Evolutionary conservation across 2,329 filamentous ascomycete species (phyloP), one percentile per base, ranked within the genome.

Genomic region (Ascocoryne sarcoides): DNA sequence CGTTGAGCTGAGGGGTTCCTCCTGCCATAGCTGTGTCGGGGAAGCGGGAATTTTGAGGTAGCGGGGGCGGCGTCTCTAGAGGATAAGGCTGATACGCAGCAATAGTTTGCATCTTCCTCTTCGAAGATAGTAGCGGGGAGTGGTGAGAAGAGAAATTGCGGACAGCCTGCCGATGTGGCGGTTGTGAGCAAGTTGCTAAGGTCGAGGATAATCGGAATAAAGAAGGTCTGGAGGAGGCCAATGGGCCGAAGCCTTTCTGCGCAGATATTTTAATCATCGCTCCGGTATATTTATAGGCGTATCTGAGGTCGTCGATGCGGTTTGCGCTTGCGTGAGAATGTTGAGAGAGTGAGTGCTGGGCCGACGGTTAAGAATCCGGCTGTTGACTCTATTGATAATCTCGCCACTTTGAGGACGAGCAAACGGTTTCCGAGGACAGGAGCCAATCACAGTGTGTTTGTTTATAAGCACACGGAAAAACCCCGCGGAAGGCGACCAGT

Each of bases 81-180:
- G 68, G 67, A 44, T 76, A 71, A 15, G 79, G 76, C 42, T 73
- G 74, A 53, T 80, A 79, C 35, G 75, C 75, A 14, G 76, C 79
- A 21, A 75, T 75, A 10, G 79, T 82, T 58, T 80, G 77, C 58
- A 84, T 70, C 46, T 74, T 72, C 37, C 76, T 66, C 53, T 74
- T 75, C 8, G 70, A 71, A n/a, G 70, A 71, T 19, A 65, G 62
- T 17, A 63, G 57, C 10, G 58, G 44, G 17, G 59, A 60, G 38
- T 61, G 62, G 16, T 61, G 58, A 5, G 68, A 70, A 12, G 69
- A 71, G 57, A 73, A 73, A 21, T 59, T 58, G 36, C 70, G 65
- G 37, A 65, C 50, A 10, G 59, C 53, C 40, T 65, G 62, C 42
- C 60, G 54, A 45, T 64, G 66, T 46, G 59, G 59, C 44, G 60